Base-by-base conservation (phyloP, 805 yeast species). In the Starmera caribaea region DNA sequence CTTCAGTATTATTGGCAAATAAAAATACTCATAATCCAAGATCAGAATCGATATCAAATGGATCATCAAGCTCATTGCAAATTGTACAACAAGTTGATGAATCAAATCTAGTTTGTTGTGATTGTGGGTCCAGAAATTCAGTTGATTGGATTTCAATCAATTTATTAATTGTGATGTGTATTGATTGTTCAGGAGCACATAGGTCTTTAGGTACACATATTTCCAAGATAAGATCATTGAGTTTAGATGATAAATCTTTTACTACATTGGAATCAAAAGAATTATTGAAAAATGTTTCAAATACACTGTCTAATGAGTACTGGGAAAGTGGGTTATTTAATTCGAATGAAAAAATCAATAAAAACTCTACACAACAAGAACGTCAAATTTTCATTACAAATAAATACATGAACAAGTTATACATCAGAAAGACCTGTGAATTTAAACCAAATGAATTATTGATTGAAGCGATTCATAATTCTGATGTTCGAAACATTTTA, bases 91-190 rank as follows among this genome's bases (percentile, higher is more conserved):
- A 47, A 1, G 59, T 59, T 4, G 71, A 76, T 32, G 58, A 70
- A n/a, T 71, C 78, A 28, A 89, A 89, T 51, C 49, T 58, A 4
- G 44, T 47, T 2, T 89, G 97, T 60, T 84, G 85, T 12, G 97
- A 89, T 52, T 89, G 97, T 63, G 80, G 81, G 0, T 54, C 76
- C 2, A 51, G 59, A 0, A 74, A 69, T 13, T 62, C 73, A 12
- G 94, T 84, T 13, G 96, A 88, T 48, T 89, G 96, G 96, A 72
- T 90, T 4, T 84, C 96, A 0, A 66, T 86, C 42, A 88, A 83
- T 50, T 59, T 81, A 33, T 59, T 87, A 40, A 76, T 78, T 26
- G 74, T 81, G 3, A 65, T 90, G 21, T 89, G 97, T 58, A 79
- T 86, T 35, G 77, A 79, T 38, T 89, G 97, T 51, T 79, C 96